These are phyloP conservation scores for Solanum sparsipilum DNA, from an alignment of 257 asterid genomes.

Conservation along the genomic window DNA sequence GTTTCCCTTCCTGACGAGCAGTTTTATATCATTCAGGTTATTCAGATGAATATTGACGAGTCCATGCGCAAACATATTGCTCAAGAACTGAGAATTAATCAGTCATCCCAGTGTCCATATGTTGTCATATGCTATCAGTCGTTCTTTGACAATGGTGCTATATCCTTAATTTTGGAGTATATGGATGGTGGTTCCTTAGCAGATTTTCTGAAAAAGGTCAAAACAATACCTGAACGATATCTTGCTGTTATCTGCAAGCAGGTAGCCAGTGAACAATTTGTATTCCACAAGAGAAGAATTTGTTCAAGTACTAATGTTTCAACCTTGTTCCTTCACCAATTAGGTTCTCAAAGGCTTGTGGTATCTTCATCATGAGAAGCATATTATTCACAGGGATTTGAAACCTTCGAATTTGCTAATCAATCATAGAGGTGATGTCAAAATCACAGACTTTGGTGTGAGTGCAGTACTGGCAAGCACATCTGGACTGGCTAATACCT, in stretches of 20 bases:
- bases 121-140: slow-evolving; percentile 88
- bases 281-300: not conserved
- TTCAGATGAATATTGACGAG: slow-evolving; percentile 92
- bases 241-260: slow-evolving; percentile 94
- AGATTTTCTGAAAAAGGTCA: slow-evolving; percentile 75
- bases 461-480: slow-evolving; percentile 84
- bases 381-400: slow-evolving; percentile 89
- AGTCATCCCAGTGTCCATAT: slow-evolving; percentile 86
- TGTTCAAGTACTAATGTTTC: not conserved
- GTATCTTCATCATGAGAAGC: slow-evolving; percentile 98
- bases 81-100: slow-evolving; percentile 94
- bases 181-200: slow-evolving; percentile 99
- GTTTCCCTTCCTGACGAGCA: not conserved
- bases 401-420: slow-evolving; percentile 91
- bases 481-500: slow-evolving; percentile 79
- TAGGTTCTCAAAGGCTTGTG: slow-evolving; percentile 97
- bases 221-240: slow-evolving; percentile 77
- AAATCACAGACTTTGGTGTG: slow-evolving; percentile 97
- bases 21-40: slow-evolving; percentile 45
- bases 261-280: slow-evolving; percentile 26
- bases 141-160: slow-evolving; percentile 95
- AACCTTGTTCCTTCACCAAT: not conserved
- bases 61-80: slow-evolving; percentile 73
- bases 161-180: slow-evolving; percentile 89
- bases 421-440: slow-evolving; percentile 95